phyloP scores from a whole-genome alignment of 2,329 filamentous ascomycete genomes.

The Cladosporium sp. region DNA sequence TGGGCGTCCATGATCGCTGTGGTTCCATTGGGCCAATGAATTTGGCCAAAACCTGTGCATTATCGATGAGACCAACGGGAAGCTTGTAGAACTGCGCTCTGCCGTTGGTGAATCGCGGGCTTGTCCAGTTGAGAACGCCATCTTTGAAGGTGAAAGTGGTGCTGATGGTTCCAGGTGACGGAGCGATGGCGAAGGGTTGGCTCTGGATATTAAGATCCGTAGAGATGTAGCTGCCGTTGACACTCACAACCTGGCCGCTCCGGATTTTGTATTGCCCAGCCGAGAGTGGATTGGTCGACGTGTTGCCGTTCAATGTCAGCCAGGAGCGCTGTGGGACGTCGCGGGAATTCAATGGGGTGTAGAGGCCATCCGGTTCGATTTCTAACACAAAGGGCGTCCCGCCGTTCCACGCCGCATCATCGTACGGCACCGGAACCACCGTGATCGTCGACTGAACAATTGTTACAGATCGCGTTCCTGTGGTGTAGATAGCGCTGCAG shows the following conservation, averaged over 20 bases:
- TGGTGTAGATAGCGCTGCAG: constrained; percentile 25
- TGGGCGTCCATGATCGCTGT: constrained; percentile 21
- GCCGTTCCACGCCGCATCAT: constrained; percentile 26
- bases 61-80: constrained; percentile 22
- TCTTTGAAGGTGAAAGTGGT: constrained; percentile 26
- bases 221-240: constrained; percentile 23
- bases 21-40: constrained; percentile 25
- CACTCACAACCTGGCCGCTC: constrained; percentile 22
- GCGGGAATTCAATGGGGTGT: constrained; percentile 1
- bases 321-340: constrained; percentile 18
- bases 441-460: constrained; percentile 26
- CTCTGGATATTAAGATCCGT: constrained; percentile 20
- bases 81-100: constrained; percentile 30
- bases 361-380: constrained; percentile 16
- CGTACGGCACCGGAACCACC: constrained; percentile 19
- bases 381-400: constrained; percentile 30
- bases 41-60: constrained; percentile 26
- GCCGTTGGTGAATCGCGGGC: constrained; percentile 27
- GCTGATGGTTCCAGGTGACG: constrained; percentile 23
- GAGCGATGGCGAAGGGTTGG: constrained; percentile 25
- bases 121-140: constrained; percentile 29
- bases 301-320: constrained; percentile 30
- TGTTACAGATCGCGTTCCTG: constrained; percentile 19
- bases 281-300: constrained; percentile 25
- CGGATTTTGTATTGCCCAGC: constrained; percentile 30